These are phyloP conservation scores for Osmanthus fragrans DNA, from an alignment of 257 asterid species.

Conservation along the genomic window DNA sequence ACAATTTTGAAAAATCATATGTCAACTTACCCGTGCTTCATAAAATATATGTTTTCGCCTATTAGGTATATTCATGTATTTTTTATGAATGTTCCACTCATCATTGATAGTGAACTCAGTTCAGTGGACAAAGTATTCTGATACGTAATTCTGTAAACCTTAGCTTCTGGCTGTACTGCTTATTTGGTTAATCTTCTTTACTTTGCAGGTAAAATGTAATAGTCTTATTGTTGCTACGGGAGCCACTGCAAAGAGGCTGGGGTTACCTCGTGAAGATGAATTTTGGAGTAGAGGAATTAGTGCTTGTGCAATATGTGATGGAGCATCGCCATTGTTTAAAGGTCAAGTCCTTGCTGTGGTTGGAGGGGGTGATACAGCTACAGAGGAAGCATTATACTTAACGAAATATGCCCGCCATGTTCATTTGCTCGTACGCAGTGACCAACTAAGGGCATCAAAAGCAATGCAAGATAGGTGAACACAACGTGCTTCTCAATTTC, in stretches of 20 bases:
- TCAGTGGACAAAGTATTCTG: background rate
- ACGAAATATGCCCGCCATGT: constrained; percentile 98
- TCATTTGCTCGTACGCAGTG: constrained; percentile 92
- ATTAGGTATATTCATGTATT: too few relatives aligned
- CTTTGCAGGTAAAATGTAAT: constrained; percentile 81
- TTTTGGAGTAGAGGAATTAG: constrained; percentile 99
- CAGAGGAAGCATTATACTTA: constrained; percentile 96
- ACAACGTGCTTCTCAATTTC: background rate
- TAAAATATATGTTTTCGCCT: too few relatives aligned
- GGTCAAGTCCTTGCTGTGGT: constrained; percentile 97
- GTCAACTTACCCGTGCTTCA: background rate
- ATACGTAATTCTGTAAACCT: background rate
- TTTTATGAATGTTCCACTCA: too few relatives aligned
- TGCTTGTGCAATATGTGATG: constrained; percentile 99
- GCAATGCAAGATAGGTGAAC: constrained; percentile 98
- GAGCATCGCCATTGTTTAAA: constrained; percentile 94
- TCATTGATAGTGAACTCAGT: too few relatives aligned
- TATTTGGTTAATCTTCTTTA: background rate
- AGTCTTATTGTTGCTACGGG: constrained; percentile 95
- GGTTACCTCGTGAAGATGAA: constrained; percentile 89
- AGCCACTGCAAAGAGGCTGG: constrained; percentile 83
- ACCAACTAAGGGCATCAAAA: constrained; percentile 89
- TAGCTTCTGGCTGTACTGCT: background rate
- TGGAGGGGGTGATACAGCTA: constrained; percentile 99
- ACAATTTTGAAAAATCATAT: background rate